Conservation (phyloP, 2,329 filamentous ascomycete species). For the Aspergillus pseudotamarii region DNA sequence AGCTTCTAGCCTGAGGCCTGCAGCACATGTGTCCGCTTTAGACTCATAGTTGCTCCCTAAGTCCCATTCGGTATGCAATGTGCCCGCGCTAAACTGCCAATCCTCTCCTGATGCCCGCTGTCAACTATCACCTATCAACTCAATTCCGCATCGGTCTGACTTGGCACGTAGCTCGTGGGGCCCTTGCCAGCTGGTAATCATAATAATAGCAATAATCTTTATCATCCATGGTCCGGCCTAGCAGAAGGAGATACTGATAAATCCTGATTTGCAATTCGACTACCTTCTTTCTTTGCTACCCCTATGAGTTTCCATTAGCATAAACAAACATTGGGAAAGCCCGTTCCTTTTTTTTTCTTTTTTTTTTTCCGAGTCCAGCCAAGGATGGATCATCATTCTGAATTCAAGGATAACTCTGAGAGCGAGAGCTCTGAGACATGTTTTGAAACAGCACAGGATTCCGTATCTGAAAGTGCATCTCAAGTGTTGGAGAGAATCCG, state of each 20-base stretch:
- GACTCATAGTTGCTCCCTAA: neutral
- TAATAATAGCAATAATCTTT: neutral
- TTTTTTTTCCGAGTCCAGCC: too few relatives aligned
- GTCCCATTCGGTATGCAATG: neutral
- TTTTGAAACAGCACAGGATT: constrained; percentile 9
- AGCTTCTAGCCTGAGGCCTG: constrained; percentile 18
- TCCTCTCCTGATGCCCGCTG: constrained; percentile 2
- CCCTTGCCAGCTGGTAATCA: constrained; percentile 5
- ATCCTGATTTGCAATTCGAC: neutral
- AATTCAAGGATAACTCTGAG: neutral
- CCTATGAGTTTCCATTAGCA: neutral
- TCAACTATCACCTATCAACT: neutral
- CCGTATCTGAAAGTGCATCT: neutral
- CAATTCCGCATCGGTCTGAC: constrained; percentile 1
- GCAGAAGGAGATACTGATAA: neutral
- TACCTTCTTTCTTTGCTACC: neutral
- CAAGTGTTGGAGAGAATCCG: constrained; percentile 6
- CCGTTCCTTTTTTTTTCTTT: neutral
- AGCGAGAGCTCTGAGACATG: neutral
- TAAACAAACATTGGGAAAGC: neutral
- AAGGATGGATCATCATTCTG: constrained; percentile 6
- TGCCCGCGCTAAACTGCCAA: constrained; percentile 3
- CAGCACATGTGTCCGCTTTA: constrained; percentile 4
- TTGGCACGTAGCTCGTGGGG: constrained; percentile 4
- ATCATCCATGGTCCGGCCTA: neutral